Conservation (phyloP, 2,329 filamentous ascomycete genomes). For the Fusarium fujikuroi region DNA sequence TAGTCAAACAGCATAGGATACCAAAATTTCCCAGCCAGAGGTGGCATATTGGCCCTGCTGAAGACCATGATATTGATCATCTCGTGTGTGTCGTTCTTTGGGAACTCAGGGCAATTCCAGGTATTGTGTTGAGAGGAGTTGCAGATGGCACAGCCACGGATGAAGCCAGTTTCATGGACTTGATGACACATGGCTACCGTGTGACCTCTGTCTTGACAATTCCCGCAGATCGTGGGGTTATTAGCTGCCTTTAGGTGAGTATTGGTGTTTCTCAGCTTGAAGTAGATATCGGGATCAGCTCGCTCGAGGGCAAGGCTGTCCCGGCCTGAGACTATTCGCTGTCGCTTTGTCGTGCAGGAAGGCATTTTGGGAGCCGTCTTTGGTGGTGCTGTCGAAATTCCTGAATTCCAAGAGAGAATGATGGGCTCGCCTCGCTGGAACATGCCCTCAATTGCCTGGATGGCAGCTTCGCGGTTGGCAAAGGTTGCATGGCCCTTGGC, state of each 20-base stretch:
- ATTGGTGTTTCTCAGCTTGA: neutral
- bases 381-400: neutral
- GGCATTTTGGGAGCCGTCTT: neutral
- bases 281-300: neutral
- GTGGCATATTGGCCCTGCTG: neutral
- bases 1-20: neutral
- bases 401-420: neutral
- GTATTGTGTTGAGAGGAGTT: neutral
- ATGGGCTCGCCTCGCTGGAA: neutral
- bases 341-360: neutral
- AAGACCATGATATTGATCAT: neutral
- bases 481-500: neutral
- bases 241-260: neutral
- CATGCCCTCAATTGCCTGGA: neutral
- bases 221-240: neutral
- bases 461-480: neutral
- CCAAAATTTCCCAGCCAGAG: neutral
- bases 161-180: neutral
- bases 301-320: neutral
- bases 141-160: neutral
- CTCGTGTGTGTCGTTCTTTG: neutral
- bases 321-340: neutral
- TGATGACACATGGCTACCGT: neutral
- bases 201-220: neutral
- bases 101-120: neutral